Evolutionary conservation across 176 grass and related monocot genomes (phyloP).

Genomic region (Oryza punctata): DNA sequence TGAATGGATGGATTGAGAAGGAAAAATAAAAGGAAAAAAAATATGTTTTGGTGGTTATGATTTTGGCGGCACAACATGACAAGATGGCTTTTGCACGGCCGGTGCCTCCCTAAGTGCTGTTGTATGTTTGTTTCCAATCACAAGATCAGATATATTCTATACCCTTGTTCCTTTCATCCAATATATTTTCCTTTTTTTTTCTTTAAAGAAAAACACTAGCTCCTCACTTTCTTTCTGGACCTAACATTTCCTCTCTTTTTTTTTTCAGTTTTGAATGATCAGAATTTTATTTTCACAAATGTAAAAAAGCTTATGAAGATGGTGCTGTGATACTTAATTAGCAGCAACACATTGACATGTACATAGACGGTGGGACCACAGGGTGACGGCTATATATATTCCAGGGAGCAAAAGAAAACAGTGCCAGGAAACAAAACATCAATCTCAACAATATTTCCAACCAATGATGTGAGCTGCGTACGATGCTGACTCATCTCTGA

Average conservation of each 20-base stretch:
- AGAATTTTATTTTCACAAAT: background rate
- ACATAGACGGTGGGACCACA: slow-evolving; percentile 4
- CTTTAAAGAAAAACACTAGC: background rate
- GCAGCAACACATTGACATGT: background rate
- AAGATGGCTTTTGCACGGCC: slow-evolving; percentile 36
- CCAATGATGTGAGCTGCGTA: slow-evolving; percentile 16
- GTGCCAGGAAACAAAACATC: slow-evolving; percentile 42
- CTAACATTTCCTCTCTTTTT: background rate
- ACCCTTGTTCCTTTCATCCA: slow-evolving; percentile 31
- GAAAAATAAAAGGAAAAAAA: background rate
- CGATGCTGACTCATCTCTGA: slow-evolving; percentile 43
- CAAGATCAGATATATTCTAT: background rate
- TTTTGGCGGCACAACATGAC: slow-evolving; percentile 33
- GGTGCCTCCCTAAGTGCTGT: background rate
- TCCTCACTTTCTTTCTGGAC: background rate
- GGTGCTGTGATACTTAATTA: background rate
- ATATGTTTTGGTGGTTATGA: background rate
- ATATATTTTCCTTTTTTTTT: background rate
- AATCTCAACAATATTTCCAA: background rate
- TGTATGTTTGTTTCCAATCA: slow-evolving; percentile 3
- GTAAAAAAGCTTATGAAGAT: background rate
- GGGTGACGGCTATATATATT: slow-evolving; percentile 23
- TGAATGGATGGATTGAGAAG: background rate
- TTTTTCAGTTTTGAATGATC: background rate
- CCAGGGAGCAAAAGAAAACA: slow-evolving; percentile 29